Evolutionary conservation across 2,329 filamentous ascomycete genomes (phyloP).

Genomic region (Hirsutella minnesotensis): DNA sequence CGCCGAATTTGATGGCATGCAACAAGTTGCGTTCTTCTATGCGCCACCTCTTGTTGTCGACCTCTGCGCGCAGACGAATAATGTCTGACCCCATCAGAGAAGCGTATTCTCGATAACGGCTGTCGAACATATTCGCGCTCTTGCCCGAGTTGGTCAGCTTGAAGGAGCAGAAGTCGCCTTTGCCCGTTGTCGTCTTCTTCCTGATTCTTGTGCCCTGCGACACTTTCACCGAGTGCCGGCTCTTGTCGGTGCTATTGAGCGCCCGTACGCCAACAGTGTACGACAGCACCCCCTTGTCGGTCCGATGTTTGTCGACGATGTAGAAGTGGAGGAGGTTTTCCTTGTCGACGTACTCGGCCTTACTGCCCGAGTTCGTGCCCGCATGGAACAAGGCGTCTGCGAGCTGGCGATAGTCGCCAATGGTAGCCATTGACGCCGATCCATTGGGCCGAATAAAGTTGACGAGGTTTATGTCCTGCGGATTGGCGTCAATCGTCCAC

Average conservation of each 20-base stretch:
- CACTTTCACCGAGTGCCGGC: constrained; percentile 22
- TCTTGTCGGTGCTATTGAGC: constrained; percentile 18
- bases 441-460: constrained; percentile 39
- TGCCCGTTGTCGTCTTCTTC: constrained; percentile 13
- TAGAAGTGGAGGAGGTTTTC: constrained; percentile 38
- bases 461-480: constrained; percentile 35
- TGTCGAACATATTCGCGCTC: too few species aligned
- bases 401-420: constrained; percentile 42
- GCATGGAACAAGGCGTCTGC: constrained; percentile 43
- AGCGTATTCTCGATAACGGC: too few species aligned
- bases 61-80: constrained; percentile 30
- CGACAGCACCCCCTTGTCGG: constrained; percentile 28
- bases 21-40: constrained; percentile 29
- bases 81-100: constrained; percentile 31
- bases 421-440: constrained; percentile 30
- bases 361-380: constrained; percentile 36
- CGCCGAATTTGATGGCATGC: constrained; percentile 28
- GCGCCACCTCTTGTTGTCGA: constrained; percentile 33
- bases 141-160: constrained; percentile 33
- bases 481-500: constrained; percentile 42
- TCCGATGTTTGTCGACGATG: constrained; percentile 29
- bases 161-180: constrained; percentile 32
- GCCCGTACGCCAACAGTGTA: constrained; percentile 36
- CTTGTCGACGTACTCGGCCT: constrained; percentile 35
- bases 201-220: constrained; percentile 19